Evolutionary conservation across 139 green algal genomes (phyloP).

Genomic region (Chlamydomonas schloesseri): DNA sequence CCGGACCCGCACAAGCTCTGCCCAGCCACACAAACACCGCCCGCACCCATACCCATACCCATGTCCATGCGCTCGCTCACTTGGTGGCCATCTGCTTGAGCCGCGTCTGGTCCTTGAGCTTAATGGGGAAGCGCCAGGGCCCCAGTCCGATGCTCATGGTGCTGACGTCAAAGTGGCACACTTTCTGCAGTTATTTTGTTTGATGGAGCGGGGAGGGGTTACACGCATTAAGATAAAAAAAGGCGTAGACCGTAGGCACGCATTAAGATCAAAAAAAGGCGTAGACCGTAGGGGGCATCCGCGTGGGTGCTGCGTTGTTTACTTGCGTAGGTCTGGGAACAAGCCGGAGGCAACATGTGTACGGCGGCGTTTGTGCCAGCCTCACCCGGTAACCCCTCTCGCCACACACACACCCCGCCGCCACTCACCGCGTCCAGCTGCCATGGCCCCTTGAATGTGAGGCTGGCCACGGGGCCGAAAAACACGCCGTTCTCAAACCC

Average conservation of each 20-base stretch:
- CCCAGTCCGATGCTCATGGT: constrained; percentile 62
- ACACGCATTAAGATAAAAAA: too few relatives aligned
- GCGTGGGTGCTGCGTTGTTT: too few relatives aligned
- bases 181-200: neutral
- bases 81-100: constrained; percentile 40
- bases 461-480: constrained; percentile 49
- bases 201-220: too few relatives aligned
- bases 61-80: neutral
- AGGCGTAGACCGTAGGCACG: too few relatives aligned
- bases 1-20: too few relatives aligned
- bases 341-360: neutral
- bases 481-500: constrained; percentile 74
- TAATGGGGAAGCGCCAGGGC: constrained; percentile 53
- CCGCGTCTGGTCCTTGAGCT: constrained; percentile 55
- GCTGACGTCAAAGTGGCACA: constrained; percentile 62
- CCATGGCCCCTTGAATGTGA: constrained; percentile 65
- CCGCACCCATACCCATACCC: neutral
- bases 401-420: too few relatives aligned
- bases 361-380: too few relatives aligned
- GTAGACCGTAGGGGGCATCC: too few relatives aligned
- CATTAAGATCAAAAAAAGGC: too few relatives aligned
- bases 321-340: neutral
- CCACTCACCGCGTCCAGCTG: constrained; percentile 33
- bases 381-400: too few relatives aligned
- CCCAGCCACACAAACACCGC: too few relatives aligned